phyloP scores from a whole-genome alignment of 2,329 filamentous ascomycete genomes.

The Curvularia lunata region DNA sequence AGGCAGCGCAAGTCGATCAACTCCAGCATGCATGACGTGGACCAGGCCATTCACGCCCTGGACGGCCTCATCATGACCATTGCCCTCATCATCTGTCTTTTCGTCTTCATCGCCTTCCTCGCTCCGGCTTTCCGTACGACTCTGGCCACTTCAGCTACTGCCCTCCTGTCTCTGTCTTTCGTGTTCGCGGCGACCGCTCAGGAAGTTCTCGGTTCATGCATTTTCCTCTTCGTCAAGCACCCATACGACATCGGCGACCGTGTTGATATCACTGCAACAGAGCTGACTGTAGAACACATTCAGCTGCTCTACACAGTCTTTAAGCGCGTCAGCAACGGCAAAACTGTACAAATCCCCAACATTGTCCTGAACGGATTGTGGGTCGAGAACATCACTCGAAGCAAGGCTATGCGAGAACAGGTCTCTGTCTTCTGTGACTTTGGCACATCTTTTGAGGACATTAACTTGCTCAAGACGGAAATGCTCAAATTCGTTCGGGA shows the following conservation, averaged over 20 bases:
- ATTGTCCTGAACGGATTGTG: slow-evolving; percentile 90
- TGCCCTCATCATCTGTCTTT: slow-evolving; percentile 78
- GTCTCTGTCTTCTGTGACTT: slow-evolving; percentile 82
- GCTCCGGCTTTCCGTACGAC: slow-evolving; percentile 84
- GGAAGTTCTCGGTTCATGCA: slow-evolving; percentile 96
- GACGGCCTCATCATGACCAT: slow-evolving; percentile 85
- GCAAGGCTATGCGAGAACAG: slow-evolving; percentile 88
- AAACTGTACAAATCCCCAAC: slow-evolving; percentile 84
- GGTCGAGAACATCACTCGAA: slow-evolving; percentile 92
- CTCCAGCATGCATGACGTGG: slow-evolving; percentile 96
- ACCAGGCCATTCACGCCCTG: slow-evolving; percentile 89
- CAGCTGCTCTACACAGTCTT: slow-evolving; percentile 94
- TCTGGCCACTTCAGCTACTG: slow-evolving; percentile 86
- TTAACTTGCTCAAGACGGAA: slow-evolving; percentile 82
- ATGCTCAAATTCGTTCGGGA: slow-evolving; percentile 83
- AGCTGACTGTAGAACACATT: slow-evolving; percentile 88
- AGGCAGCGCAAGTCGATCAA: slow-evolving; percentile 86
- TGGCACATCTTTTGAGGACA: slow-evolving; percentile 86
- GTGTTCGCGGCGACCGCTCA: slow-evolving; percentile 91
- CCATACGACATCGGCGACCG: slow-evolving; percentile 96
- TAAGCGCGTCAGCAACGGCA: slow-evolving; percentile 79
- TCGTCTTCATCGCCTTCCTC: slow-evolving; percentile 90
- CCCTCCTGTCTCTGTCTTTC: slow-evolving; percentile 93
- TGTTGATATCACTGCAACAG: slow-evolving; percentile 75
- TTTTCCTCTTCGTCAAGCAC: slow-evolving; percentile 98